Evolutionary conservation across 148 eudicot genomes (phyloP).

Genomic region (Oxyria digyna): DNA sequence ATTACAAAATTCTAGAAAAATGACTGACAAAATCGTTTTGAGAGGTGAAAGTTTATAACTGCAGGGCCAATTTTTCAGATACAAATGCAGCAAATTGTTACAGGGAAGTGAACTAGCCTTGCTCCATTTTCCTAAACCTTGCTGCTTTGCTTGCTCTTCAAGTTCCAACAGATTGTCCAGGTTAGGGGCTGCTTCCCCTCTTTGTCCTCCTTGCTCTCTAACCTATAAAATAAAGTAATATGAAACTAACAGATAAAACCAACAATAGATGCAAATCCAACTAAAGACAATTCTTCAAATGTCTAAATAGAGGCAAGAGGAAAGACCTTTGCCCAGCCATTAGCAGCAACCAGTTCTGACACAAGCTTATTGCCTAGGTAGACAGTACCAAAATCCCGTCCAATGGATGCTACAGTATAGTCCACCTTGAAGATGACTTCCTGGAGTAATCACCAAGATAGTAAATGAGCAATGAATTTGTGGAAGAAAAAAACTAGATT

Average conservation of each 20-base stretch:
- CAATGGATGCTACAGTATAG: conserved; percentile 47
- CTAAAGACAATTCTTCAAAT: background rate
- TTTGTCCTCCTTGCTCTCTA: conserved; percentile 61
- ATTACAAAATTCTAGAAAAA: background rate
- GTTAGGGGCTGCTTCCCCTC: conserved; percentile 58
- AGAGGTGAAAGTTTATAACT: background rate
- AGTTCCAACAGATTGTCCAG: conserved; percentile 39
- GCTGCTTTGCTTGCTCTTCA: conserved; percentile 81
- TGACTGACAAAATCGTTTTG: background rate
- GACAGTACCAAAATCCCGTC: conserved; percentile 78
- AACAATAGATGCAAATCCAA: conserved; percentile 6
- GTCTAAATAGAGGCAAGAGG: background rate
- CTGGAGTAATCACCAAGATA: conserved; percentile 22
- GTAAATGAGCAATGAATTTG: background rate
- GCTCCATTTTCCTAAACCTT: conserved; percentile 85
- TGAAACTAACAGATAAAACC: background rate
- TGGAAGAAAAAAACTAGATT: background rate
- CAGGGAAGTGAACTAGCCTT: conserved; percentile 37
- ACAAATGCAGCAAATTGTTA: background rate
- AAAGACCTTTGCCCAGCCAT: conserved; percentile 95
- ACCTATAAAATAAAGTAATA: conserved; percentile 36
- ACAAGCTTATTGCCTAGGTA: conserved; percentile 52
- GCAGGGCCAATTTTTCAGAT: background rate
- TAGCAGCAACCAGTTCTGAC: conserved; percentile 55
- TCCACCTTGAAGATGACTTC: conserved; percentile 79